A percentile compares a stretch with the other conserved stretches of the same genome.
Evolutionary conservation across 345 rosid genomes (phyloP).

Genomic region (Camelina hispida): DNA sequence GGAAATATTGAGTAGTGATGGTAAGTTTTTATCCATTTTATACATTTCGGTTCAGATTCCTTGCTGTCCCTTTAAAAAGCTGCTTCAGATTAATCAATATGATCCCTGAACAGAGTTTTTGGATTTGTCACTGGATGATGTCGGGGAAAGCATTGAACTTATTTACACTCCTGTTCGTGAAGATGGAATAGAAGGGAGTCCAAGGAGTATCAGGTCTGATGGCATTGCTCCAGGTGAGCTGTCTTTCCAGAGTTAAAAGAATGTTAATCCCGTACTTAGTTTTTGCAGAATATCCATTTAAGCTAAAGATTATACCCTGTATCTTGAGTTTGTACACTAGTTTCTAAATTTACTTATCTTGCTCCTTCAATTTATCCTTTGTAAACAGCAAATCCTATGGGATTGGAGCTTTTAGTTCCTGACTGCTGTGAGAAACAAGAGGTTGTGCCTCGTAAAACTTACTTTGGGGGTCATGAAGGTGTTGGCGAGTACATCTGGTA

Average conservation of each 20-base stretch:
- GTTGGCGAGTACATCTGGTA: conserved; percentile 83
- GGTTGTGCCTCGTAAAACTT: conserved; percentile 71
- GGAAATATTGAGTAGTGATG: conserved; percentile 70
- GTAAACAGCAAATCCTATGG: conserved; percentile 86
- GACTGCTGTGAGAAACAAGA: conserved; percentile 76
- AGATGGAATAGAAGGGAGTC: conserved; percentile 79
- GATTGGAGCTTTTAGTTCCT: conserved; percentile 75
- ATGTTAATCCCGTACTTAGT: background rate
- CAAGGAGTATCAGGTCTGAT: conserved; percentile 69
- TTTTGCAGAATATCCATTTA: conserved; percentile 26
- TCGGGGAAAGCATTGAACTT: conserved; percentile 77
- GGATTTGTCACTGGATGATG: conserved; percentile 86
- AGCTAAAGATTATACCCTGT: conserved; percentile 10
- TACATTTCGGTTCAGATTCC: conserved; percentile 18
- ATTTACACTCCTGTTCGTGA: conserved; percentile 81
- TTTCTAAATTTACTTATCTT: conserved; percentile 20
- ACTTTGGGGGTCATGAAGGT: conserved; percentile 95
- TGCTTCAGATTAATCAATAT: conserved; percentile 25
- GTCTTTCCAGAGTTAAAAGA: conserved; percentile 23
- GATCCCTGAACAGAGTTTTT: conserved; percentile 62
- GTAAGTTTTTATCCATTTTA: conserved; percentile 48
- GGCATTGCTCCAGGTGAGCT: conserved; percentile 78
- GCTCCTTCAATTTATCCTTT: conserved; percentile 31
- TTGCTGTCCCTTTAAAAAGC: conserved; percentile 12
- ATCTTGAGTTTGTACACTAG: conserved; percentile 3